These are phyloP conservation scores for Umbelopsis ramanniana DNA, from an alignment of 192 early-diverging fungal genomes.

Conservation along the genomic window DNA sequence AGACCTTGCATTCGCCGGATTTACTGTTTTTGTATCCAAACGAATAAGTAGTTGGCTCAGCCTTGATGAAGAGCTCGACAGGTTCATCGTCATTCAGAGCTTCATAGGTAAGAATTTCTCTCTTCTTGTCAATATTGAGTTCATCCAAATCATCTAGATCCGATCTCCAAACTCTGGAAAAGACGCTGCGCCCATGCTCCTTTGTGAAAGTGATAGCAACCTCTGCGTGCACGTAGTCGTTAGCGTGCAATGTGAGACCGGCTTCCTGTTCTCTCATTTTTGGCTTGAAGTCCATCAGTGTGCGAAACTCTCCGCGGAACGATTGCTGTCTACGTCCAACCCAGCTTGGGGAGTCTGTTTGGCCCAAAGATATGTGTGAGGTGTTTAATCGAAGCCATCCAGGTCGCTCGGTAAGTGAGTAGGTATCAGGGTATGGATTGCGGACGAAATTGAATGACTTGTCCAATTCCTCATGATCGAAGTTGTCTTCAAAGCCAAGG, in stretches of 20 bases:
- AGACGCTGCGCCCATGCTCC: not conserved
- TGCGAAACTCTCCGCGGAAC: not conserved
- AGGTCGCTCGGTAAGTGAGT: slow-evolving; percentile 2
- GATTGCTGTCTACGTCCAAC: slow-evolving; percentile 10
- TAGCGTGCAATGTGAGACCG: slow-evolving; percentile 5
- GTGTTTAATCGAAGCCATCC: slow-evolving; percentile 16
- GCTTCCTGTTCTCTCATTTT: not conserved
- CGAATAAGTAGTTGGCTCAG: not conserved
- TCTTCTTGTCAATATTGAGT: slow-evolving; percentile 2
- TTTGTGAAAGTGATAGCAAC: not conserved
- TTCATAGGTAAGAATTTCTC: not conserved
- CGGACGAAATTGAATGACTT: slow-evolving; percentile 6
- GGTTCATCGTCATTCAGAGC: not conserved
- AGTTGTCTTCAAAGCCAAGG: not conserved
- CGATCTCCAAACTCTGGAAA: slow-evolving; percentile 15
- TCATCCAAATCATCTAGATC: slow-evolving; percentile 18
- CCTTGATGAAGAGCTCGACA: slow-evolving; percentile 14
- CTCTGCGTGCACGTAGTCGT: slow-evolving; percentile 9
- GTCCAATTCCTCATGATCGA: not conserved
- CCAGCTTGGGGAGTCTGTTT: slow-evolving; percentile 7
- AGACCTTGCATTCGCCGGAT: too few species aligned
- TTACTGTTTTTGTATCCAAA: not conserved
- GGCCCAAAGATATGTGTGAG: not conserved
- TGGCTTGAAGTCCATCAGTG: slow-evolving; percentile 9
- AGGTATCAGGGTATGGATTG: slow-evolving; percentile 16